Conservation (phyloP, 768 basidiomycete genomes). For the Boletus sp. region DNA sequence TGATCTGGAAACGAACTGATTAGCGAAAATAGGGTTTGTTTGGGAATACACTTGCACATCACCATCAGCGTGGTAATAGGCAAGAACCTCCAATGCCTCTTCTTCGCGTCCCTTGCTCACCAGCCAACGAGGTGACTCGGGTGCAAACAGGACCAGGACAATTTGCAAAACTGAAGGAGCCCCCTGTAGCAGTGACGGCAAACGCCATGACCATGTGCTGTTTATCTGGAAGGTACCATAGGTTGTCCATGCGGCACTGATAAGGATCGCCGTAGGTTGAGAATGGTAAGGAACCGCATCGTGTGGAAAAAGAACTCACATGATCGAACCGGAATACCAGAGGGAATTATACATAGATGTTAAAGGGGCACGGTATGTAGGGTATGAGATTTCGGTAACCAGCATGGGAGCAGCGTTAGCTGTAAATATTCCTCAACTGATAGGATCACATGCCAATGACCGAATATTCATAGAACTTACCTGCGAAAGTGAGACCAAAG, state of each 20-base stretch:
- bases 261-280: neutral
- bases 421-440: slow-evolving; percentile 18
- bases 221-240: slow-evolving; percentile 74
- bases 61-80: slow-evolving; percentile 82
- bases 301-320: slow-evolving; percentile 42
- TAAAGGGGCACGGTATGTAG: slow-evolving; percentile 73
- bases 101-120: slow-evolving; percentile 69
- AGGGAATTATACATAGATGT: slow-evolving; percentile 81
- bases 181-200: slow-evolving; percentile 72
- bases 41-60: slow-evolving; percentile 42
- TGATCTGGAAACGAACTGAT: slow-evolving; percentile 30
- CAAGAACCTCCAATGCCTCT: slow-evolving; percentile 65
- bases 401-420: slow-evolving; percentile 78
- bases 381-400: slow-evolving; percentile 85
- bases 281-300: neutral
- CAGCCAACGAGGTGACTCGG: slow-evolving; percentile 85
- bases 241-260: slow-evolving; percentile 77
- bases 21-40: neutral
- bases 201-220: slow-evolving; percentile 77
- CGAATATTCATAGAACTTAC: slow-evolving; percentile 28
- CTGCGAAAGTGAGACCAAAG: slow-evolving; percentile 71
- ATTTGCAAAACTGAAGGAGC: slow-evolving; percentile 69
- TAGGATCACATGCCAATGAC: neutral
- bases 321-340: slow-evolving; percentile 81
- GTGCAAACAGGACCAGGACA: slow-evolving; percentile 60